phyloP scores from a whole-genome alignment of 805 yeast species.

The Danielia oregonensis region DNA sequence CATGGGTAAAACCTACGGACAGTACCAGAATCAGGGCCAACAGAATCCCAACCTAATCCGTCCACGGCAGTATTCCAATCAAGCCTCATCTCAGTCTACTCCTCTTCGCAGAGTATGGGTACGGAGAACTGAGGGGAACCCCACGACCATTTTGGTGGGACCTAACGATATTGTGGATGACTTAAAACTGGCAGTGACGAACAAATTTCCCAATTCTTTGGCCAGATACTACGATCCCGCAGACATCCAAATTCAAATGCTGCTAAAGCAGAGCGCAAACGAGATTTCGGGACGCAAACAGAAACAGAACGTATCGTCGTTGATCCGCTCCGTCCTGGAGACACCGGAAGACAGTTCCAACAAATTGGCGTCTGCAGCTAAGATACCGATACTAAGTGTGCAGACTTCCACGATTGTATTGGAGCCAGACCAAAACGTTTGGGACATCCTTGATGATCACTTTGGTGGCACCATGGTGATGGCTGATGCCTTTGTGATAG shows the following conservation, averaged over 20 bases:
- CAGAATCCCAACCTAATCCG: background rate
- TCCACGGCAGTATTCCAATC: background rate
- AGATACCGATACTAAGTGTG: background rate
- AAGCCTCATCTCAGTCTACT: background rate
- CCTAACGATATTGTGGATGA: slow-evolving; percentile 76
- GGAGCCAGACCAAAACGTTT: slow-evolving; percentile 62
- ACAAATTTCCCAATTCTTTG: slow-evolving; percentile 65
- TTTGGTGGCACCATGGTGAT: slow-evolving; percentile 68
- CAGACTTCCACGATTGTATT: slow-evolving; percentile 16
- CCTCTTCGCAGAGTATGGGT: slow-evolving; percentile 53
- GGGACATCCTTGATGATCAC: slow-evolving; percentile 53
- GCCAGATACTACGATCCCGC: slow-evolving; percentile 66
- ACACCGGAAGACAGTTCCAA: slow-evolving; percentile 3
- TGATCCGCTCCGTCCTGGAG: slow-evolving; percentile 7
- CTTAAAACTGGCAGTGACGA: slow-evolving; percentile 59
- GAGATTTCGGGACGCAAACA: slow-evolving; percentile 2
- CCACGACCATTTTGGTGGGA: slow-evolving; percentile 66
- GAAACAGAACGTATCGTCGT: slow-evolving; percentile 5
- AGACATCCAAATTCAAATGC: slow-evolving; percentile 40
- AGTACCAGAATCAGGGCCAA: background rate
- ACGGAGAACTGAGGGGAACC: slow-evolving; percentile 44
- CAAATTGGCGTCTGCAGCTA: background rate
- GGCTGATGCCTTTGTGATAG: slow-evolving; percentile 61
- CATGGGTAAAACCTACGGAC: background rate
- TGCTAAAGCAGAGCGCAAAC: slow-evolving; percentile 1